Conservation (phyloP, 805 yeast genomes). For the Cyberlindnera galapagoensis region DNA sequence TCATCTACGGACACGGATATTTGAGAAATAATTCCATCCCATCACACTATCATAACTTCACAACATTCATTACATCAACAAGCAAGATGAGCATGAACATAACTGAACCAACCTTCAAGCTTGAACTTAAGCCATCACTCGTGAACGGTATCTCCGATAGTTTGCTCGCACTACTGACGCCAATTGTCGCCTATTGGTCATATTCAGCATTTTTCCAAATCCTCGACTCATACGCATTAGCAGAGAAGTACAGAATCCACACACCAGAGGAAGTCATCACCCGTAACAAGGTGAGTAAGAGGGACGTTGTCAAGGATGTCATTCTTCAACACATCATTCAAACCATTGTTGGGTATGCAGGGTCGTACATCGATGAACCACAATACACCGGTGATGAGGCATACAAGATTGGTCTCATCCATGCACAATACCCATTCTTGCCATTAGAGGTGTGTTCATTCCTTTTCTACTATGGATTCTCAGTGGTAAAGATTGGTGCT, state of each 20-base stretch:
- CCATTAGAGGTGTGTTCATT: conserved; percentile 45
- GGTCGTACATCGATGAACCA: conserved; percentile 50
- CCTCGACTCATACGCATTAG: conserved; percentile 66
- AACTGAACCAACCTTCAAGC: conserved; percentile 9
- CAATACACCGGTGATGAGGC: conserved; percentile 49
- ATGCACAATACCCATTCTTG: conserved; percentile 23
- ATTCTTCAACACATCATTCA: conserved; percentile 81
- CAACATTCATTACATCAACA: no score
- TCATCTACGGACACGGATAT: no score
- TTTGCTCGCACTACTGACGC: conserved; percentile 61
- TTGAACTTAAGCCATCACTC: conserved; percentile 33
- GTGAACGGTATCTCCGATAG: conserved; percentile 66
- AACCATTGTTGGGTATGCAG: conserved; percentile 55
- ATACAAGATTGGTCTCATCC: conserved; percentile 39
- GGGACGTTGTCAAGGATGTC: conserved; percentile 76
- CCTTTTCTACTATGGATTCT: conserved; percentile 57
- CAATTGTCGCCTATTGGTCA: conserved; percentile 80
- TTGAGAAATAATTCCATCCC: no score
- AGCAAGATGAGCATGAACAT: no score
- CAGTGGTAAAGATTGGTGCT: conserved; percentile 44
- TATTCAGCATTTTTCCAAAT: conserved; percentile 68
- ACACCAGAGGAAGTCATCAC: conserved; percentile 78
- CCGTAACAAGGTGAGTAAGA: conserved; percentile 67
- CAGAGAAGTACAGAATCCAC: conserved; percentile 83
- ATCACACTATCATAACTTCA: no score